phyloP scores from a whole-genome alignment of 805 yeast genomes.

The Lipomyces kockii region DNA sequence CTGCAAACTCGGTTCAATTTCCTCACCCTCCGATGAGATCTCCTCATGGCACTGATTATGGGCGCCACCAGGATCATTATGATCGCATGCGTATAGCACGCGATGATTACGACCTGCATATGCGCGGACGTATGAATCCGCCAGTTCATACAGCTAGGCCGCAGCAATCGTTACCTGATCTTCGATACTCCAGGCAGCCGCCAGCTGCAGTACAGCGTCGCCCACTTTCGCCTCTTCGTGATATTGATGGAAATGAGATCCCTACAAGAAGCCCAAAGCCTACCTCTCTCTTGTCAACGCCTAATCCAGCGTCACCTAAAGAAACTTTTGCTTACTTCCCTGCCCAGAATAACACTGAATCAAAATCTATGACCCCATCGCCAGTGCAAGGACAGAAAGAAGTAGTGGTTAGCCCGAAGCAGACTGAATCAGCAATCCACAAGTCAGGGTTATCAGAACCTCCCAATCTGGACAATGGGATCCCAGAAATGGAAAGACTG shows the following conservation, averaged over 20 bases:
- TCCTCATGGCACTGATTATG: not conserved
- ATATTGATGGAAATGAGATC: conserved; percentile 23
- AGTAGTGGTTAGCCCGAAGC: not conserved
- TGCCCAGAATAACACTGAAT: not conserved
- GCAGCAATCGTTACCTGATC: conserved; percentile 9
- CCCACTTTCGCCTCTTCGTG: conserved; percentile 24
- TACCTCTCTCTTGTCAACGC: not conserved
- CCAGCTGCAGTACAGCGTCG: conserved; percentile 1
- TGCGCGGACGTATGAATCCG: not conserved
- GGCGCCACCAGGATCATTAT: not conserved
- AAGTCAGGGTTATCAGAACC: not conserved
- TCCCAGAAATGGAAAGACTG: conserved; percentile 23
- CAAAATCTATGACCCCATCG: not conserved
- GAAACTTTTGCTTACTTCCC: not conserved
- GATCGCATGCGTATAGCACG: not conserved
- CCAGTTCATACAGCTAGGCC: not conserved
- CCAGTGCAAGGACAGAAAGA: not conserved
- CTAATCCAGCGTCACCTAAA: not conserved
- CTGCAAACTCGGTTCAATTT: not conserved
- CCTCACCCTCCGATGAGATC: not conserved
- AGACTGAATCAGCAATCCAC: not conserved
- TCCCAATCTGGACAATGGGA: conserved; percentile 4
- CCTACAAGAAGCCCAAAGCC: conserved; percentile 1
- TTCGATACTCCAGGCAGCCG: conserved; percentile 15
- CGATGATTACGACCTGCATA: not conserved